Base-by-base conservation (phyloP, 2,329 filamentous ascomycete species). In the Exophiala viscosa region DNA sequence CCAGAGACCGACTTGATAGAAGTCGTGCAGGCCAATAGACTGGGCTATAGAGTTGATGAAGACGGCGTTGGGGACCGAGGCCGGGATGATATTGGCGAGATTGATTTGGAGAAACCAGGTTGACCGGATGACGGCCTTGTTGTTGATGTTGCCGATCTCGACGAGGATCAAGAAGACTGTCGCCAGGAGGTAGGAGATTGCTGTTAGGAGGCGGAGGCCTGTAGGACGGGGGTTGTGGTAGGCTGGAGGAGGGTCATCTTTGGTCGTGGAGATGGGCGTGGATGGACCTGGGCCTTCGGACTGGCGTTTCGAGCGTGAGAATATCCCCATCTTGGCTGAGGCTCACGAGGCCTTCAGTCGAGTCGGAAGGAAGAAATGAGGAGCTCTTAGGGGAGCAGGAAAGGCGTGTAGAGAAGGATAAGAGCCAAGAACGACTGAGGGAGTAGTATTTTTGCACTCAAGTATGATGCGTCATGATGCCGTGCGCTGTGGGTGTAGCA, bases 1-100 rank as follows among this genome's bases (percentile, higher is more conserved):
- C 92, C 92, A 97, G 36, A 96, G 73, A 5, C 91, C 91, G 23
- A 95, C 87, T 64, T 90, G 87, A 70, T 96, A 96, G 72, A 95
- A 96, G 70, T 96, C 92, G 68, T 95, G 90, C 44, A 96, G 78
- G 28, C 91, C 92, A 48, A 96, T 76, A 17, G 86, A 88, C 46
- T 88, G 85, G 3, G 90, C 90, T 60, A 96, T 90, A 41, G 85
- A 90, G 74, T 95, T 95, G 70, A 95, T 86, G 41, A 96, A 78
- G 18, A 79, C 73, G 8, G 84, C 83, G 66, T 90, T 86, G 38
- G 86, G 85, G 13, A 88, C 80, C 4, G 81, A 83, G 32, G 82
- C 75, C 0, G 87, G 87, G 51, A 96, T 85, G 66, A 96, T 86
- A 64, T 95, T 81, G 61, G 87, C 82, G 44, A 96, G 79, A 70